Percentiles rank a stretch among this genome's conserved stretches.
Conservation (phyloP, 768 basidiomycete genomes). For the Stropharia rugosoannulata region DNA sequence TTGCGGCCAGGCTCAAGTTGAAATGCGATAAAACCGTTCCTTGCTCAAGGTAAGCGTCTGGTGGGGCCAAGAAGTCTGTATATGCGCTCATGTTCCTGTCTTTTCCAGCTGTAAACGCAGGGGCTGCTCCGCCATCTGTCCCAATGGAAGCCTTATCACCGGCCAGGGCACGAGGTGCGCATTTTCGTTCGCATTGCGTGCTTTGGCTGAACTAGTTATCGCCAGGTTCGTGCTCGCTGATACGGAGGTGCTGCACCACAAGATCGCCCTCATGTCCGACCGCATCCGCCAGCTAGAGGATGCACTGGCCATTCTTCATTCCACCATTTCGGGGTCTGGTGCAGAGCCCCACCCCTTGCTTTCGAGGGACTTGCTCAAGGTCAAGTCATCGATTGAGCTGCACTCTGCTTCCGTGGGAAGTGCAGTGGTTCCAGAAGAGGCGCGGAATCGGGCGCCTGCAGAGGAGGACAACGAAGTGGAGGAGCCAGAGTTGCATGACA, state of each 20-base stretch:
- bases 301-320: slow-evolving; percentile 57
- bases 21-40: slow-evolving; percentile 76
- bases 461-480: slow-evolving; percentile 34
- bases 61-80: neutral
- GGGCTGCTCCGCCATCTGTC: slow-evolving; percentile 77
- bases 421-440: slow-evolving; percentile 11
- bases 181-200: neutral
- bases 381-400: slow-evolving; percentile 70
- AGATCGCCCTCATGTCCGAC: slow-evolving; percentile 67
- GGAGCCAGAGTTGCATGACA: slow-evolving; percentile 57
- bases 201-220: slow-evolving; percentile 1
- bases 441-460: slow-evolving; percentile 18
- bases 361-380: slow-evolving; percentile 54
- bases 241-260: slow-evolving; percentile 67
- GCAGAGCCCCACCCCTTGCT: slow-evolving; percentile 60
- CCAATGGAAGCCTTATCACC: slow-evolving; percentile 73
- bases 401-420: slow-evolving; percentile 44
- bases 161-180: slow-evolving; percentile 73
- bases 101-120: slow-evolving; percentile 58
- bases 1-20: slow-evolving; percentile 50
- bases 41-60: slow-evolving; percentile 42
- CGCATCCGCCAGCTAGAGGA: slow-evolving; percentile 73
- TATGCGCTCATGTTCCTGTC: neutral
- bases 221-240: slow-evolving; percentile 69
- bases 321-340: slow-evolving; percentile 33